Base-by-base conservation (phyloP, 306 rosid genomes). In the Sophora flavescens region DNA sequence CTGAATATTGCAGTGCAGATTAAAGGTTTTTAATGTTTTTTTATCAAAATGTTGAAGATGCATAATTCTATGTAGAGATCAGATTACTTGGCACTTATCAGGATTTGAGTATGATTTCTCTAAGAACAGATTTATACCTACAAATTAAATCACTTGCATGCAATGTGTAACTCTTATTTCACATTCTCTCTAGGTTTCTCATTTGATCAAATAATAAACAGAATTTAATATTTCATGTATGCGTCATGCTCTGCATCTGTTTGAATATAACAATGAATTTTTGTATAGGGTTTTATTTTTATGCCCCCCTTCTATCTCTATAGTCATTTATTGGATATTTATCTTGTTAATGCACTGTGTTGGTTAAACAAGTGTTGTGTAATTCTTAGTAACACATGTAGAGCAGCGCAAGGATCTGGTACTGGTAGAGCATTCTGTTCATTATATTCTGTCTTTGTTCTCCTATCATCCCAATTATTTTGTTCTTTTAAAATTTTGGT, bases 391-490 rank as follows among this genome's bases (percentile, higher is more conserved):
- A 8, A n/a, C 28, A n/a, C 28, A 13, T 53, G 12, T 2, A 52
- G 45, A 12, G 52, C 13, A 10, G 36, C 60, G 89, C 89, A 22
- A 82, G 88, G 86, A 74, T 87, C 83, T 47, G 93, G 91, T 60
- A 71, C 22, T 28, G 32, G 32, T 30, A 30, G 32, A 30, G 9
- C 51, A n/a, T 57, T 35, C 68, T 61, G 13, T 38, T 59, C 28
- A 15, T 51, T 4, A 8, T 13, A 33, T 12, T 18, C 12, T 42
- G 61, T 32, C 60, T 10, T 39, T 15, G 39, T 30, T 30, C 32
- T 30, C 32, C 32, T 30, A 30, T 30, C 32, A 1, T 30, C 32
- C 32, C 32, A 30, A 30, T 30, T 30, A 30, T 30, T 30, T 30
- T 30, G 26, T 33, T 51, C 50, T 22, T 22, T 22, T 22, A 22